Evolutionary conservation across 768 basidiomycete species (phyloP), one percentile per base, ranked within the genome.

Genomic region (Collybiopsis confluens): DNA sequence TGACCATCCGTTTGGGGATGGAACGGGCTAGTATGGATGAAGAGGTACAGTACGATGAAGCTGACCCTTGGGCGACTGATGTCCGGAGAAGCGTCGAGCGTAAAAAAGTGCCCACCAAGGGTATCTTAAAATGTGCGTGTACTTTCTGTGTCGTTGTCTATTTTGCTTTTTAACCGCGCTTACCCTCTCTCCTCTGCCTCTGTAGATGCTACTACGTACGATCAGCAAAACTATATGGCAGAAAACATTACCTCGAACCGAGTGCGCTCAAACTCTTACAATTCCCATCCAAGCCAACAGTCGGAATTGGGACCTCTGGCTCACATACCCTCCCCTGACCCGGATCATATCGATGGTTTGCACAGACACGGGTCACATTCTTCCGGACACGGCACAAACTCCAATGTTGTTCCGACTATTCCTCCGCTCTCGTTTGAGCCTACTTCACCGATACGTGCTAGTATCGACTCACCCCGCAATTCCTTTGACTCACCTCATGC

Each of bases 81-180:
- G 62, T 92, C 55, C 81, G 92, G 61, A 70, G 88, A 61, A 87
- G 86, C 65, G 61, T 86, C 24, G 86, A 95, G 74, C 73, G 81
- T 68, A 71, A 77, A 36, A 73, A 80, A 60, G 62, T 71, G 58
- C 93, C 92, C 2, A 71, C 82, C 26, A 90, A 79, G 68, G 92
- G 96, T 20, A 98, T 99, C 54, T 71, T 99, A 57, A 99, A 98
- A 75, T 69, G 91, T 91, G 68, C 66, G 86, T 81, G 42, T 28
- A 21, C 21, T 46, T 5, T 33, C 28, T 16, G 13, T 41, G 26
- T 26, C 18, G 13, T 52, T 10, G 23, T n/a, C 23, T 27, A 54
- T 51, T 10, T 21, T 15, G 4, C 21, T 43, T 41, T 4, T 46
- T 1, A 37, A 43, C n/a, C n/a, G n/a, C n/a, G n/a, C n/a, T n/a